Evolutionary conservation across 495 filamentous ascomycete species (phyloP).

Genomic region (Aspergillus incahuasiensis): DNA sequence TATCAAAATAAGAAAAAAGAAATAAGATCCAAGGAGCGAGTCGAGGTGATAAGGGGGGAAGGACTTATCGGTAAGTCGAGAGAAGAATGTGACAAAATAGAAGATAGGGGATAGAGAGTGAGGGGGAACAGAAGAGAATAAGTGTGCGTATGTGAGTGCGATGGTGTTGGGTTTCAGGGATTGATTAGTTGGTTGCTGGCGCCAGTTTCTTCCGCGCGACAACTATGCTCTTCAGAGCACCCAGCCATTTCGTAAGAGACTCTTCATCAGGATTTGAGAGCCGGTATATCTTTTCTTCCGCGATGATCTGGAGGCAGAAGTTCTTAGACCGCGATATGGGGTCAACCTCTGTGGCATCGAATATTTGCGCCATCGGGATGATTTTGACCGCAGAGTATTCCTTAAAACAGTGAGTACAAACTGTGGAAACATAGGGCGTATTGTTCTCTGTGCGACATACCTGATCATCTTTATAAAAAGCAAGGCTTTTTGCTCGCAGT

Average conservation of each 20-base stretch:
- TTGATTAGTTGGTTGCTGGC: background rate
- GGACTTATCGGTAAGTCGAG: background rate
- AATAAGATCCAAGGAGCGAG: background rate
- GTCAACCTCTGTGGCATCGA: conserved; percentile 91
- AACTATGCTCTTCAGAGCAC: conserved; percentile 84
- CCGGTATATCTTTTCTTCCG: conserved; percentile 86
- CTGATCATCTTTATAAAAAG: conserved; percentile 88
- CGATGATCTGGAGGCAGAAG: conserved; percentile 89
- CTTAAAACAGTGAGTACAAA: conserved; percentile 5
- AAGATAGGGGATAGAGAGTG: background rate
- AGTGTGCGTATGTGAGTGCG: background rate
- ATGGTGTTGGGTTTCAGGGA: background rate
- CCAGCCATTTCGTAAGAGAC: conserved; percentile 74
- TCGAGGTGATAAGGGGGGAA: background rate
- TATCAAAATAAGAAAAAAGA: conserved; percentile 13
- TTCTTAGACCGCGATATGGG: conserved; percentile 77
- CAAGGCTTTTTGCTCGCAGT: conserved; percentile 77
- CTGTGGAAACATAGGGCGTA: background rate
- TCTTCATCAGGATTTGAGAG: conserved; percentile 85
- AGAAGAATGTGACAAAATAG: background rate
- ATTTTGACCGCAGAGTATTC: conserved; percentile 88
- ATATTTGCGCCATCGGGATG: conserved; percentile 70
- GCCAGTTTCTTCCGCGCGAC: conserved; percentile 50
- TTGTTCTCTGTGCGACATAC: conserved; percentile 23
- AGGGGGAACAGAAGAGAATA: background rate